These are phyloP conservation scores for Capsella rubella DNA, from an alignment of 441 rosid species.

Conservation along the genomic window DNA sequence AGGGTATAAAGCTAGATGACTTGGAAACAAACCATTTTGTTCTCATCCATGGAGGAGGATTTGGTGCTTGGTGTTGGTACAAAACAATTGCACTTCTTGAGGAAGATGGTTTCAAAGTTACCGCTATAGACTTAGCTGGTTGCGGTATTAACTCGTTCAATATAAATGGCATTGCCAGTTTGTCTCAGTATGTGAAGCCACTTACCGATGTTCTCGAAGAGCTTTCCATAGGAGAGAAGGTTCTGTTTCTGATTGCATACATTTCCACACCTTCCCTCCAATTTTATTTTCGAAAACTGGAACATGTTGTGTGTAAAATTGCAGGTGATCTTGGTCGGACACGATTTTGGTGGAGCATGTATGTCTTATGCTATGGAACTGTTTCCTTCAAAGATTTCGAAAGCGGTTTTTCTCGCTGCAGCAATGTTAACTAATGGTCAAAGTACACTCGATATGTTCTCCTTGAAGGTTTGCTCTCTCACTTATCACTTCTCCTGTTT, in stretches of 20 bases:
- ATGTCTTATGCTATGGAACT: conserved; percentile 84
- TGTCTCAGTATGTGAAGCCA: conserved; percentile 87
- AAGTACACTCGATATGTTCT: conserved; percentile 77
- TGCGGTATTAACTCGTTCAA: conserved; percentile 81
- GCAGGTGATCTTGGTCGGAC: conserved; percentile 94
- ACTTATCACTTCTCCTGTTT: neutral
- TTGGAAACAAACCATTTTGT: conserved; percentile 84
- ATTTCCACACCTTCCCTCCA: conserved; percentile 1
- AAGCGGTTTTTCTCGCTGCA: conserved; percentile 84
- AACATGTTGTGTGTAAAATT: conserved; percentile 17
- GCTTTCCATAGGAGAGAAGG: conserved; percentile 78
- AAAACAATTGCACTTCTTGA: conserved; percentile 91
- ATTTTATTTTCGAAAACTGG: neutral
- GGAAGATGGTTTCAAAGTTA: conserved; percentile 83
- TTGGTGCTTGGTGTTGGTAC: conserved; percentile 99
- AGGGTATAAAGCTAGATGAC: conserved; percentile 75
- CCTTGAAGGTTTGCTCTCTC: conserved; percentile 62
- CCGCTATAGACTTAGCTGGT: conserved; percentile 90
- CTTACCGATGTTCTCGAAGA: conserved; percentile 74
- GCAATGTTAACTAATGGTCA: conserved; percentile 79
- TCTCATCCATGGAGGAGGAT: conserved; percentile 96
- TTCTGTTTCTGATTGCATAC: conserved; percentile 39
- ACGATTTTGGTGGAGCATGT: conserved; percentile 96
- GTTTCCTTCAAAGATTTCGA: conserved; percentile 73
- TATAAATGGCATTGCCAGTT: conserved; percentile 69